phyloP scores from a whole-genome alignment of 257 asterid species.

The Solanum dulcamara region DNA sequence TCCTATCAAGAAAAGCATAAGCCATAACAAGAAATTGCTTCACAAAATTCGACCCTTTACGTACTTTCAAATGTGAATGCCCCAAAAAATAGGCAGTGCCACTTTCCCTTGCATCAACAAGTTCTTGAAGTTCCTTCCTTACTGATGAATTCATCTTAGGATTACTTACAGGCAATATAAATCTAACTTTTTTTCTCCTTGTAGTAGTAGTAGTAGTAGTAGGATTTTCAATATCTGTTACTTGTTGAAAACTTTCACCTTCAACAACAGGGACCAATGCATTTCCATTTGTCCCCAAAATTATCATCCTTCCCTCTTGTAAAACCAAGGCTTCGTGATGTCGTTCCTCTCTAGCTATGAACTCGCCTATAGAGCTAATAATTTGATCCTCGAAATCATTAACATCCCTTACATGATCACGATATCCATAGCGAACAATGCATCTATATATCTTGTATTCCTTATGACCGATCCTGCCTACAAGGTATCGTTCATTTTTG shows the following conservation, averaged over 20 bases:
- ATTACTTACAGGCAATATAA: constrained; percentile 47
- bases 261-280: constrained; percentile 39
- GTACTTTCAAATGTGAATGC: constrained; percentile 50
- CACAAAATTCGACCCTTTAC: constrained; percentile 53
- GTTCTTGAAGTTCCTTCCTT: constrained; percentile 57
- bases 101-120: constrained; percentile 73
- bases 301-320: constrained; percentile 58
- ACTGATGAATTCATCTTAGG: constrained; percentile 40
- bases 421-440: constrained; percentile 66
- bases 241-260: neutral
- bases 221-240: constrained; percentile 8
- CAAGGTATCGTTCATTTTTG: constrained; percentile 40
- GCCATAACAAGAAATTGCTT: constrained; percentile 45
- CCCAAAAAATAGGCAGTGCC: constrained; percentile 88
- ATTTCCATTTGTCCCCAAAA: constrained; percentile 47
- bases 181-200: constrained; percentile 46
- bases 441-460: constrained; percentile 72
- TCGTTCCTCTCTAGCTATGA: constrained; percentile 45
- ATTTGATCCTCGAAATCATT: constrained; percentile 78
- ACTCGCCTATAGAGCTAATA: constrained; percentile 71
- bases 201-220: neutral
- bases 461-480: constrained; percentile 74
- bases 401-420: constrained; percentile 50
- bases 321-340: constrained; percentile 38
- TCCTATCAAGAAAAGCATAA: constrained; percentile 64